These are phyloP conservation scores for Linanthus parryae DNA, from an alignment of 148 eudicot genomes.

Conservation along the genomic window DNA sequence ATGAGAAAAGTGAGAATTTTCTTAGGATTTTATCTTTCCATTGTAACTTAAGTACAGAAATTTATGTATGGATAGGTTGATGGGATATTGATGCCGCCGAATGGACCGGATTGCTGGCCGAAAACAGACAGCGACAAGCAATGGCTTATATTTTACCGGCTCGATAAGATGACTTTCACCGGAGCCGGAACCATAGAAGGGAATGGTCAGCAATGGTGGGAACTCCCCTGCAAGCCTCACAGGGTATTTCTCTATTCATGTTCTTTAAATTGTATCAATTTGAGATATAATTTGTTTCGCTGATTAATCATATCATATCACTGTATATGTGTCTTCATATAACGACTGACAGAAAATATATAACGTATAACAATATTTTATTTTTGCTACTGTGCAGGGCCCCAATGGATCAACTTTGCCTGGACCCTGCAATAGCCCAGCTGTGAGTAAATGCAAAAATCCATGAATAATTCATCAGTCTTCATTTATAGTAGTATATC, in stretches of 20 bases:
- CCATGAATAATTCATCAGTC: background rate
- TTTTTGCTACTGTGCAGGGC: slow-evolving; percentile 82
- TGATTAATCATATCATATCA: too few relatives aligned
- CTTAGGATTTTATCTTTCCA: too few relatives aligned
- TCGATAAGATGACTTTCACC: slow-evolving; percentile 57
- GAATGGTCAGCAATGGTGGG: slow-evolving; percentile 94
- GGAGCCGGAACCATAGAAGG: slow-evolving; percentile 93
- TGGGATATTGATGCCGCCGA: slow-evolving; percentile 79
- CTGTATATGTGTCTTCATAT: too few relatives aligned
- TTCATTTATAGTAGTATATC: background rate
- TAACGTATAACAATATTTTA: too few relatives aligned
- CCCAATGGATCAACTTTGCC: slow-evolving; percentile 92
- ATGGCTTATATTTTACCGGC: slow-evolving; percentile 81
- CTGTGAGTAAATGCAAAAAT: slow-evolving; percentile 42
- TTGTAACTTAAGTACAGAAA: too few relatives aligned
- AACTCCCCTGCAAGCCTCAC: slow-evolving; percentile 98
- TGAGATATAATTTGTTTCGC: background rate
- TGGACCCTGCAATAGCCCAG: slow-evolving; percentile 96
- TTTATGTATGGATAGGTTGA: slow-evolving; percentile 52
- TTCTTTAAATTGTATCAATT: background rate
- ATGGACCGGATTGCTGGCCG: slow-evolving; percentile 97
- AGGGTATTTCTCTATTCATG: slow-evolving; percentile 53
- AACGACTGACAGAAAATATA: too few relatives aligned
- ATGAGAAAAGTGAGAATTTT: too few relatives aligned
- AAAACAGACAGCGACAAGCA: slow-evolving; percentile 75